Evolutionary conservation across 257 asterid genomes (phyloP), one percentile per base, ranked within the genome.

Genomic region (Datura wrightii): DNA sequence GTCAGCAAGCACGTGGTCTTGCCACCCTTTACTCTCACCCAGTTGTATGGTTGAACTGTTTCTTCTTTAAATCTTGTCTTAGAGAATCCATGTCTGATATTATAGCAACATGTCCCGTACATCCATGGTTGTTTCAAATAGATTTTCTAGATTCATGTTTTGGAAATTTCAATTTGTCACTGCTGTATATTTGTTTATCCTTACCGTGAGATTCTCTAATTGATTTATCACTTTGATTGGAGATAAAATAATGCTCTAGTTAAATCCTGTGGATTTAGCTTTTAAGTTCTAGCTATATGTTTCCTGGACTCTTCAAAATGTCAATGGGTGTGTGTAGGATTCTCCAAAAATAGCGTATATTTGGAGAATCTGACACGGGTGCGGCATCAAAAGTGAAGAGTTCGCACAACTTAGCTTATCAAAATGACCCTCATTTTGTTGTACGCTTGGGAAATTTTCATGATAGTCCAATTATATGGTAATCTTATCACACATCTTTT

Each of bases 11-110:
- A 83, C 99, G 99, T 83, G 94, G 93, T 70, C 92, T 96, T 79
- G 98, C 97, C 79, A 94, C 92, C 13, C 88, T 92, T 85, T 93
- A 96, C 89, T 96, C 99, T 87, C 99, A 96, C 89, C 99, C 99
- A 78, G 99, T 96, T 59, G 99, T 94, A 87, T 79, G 98, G 65
- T 85, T 70, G n/a, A 80, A 66, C 81, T 83, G 41, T 82, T 52
- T 50, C 63, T 74, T 80, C 79, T 83, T 63, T 67, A 76, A 69
- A 31, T 31, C 5, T 76, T 76, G 59, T 52, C 82, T 76, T 76
- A 50, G 82, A 50, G 8, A 52, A 52, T 76, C 31, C 82, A 50
- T n/a, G 34, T 50, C 31, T 50, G 82, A 50, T 76, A 52, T 52
- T 24, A 13, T 76, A 52, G 82, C 44, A 74, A 31, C n/a, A 31